Evolutionary conservation across 805 yeast genomes (phyloP).

Genomic region (Sugiyamaella smithiae): DNA sequence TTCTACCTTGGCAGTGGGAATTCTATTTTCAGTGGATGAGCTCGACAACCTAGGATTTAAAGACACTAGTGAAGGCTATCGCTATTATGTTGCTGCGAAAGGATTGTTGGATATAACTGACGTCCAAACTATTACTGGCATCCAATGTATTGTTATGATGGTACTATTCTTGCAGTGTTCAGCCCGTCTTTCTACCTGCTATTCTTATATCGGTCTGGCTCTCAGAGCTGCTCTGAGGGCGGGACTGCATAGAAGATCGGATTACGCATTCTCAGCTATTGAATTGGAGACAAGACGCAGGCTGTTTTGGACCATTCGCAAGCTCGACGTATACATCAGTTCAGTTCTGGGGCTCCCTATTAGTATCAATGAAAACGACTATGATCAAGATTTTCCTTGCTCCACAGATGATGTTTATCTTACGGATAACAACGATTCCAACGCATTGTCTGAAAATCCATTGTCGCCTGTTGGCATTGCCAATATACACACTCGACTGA

Average conservation of each 20-base stretch:
- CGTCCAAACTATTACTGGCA: constrained; percentile 76
- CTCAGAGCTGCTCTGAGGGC: constrained; percentile 75
- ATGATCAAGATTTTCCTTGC: constrained; percentile 80
- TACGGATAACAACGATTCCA: constrained; percentile 55
- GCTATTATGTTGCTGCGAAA: constrained; percentile 75
- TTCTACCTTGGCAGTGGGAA: constrained; percentile 86
- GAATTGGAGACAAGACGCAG: constrained; percentile 80
- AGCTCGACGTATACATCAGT: constrained; percentile 85
- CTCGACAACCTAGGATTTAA: constrained; percentile 40
- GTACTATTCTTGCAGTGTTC: constrained; percentile 82
- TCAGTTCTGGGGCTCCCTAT: constrained; percentile 83
- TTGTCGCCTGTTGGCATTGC: constrained; percentile 76
- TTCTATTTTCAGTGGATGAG: constrained; percentile 53
- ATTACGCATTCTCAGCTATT: constrained; percentile 64
- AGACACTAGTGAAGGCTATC: constrained; percentile 58
- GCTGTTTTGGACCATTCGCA: constrained; percentile 82
- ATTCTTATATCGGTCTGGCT: constrained; percentile 85
- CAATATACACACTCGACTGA: constrained; percentile 75
- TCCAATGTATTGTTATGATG: constrained; percentile 83
- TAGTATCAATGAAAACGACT: constrained; percentile 69
- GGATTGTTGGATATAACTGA: constrained; percentile 76
- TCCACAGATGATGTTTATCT: constrained; percentile 85
- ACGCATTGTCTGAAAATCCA: constrained; percentile 45
- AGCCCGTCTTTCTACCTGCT: constrained; percentile 80
- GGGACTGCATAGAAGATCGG: constrained; percentile 76